A percentile compares a stretch with the other conserved stretches of the same genome.
These are phyloP conservation scores for Coniferiporia weirii DNA, from an alignment of 1,284 basidiomycete genomes.

Conservation along the genomic window DNA sequence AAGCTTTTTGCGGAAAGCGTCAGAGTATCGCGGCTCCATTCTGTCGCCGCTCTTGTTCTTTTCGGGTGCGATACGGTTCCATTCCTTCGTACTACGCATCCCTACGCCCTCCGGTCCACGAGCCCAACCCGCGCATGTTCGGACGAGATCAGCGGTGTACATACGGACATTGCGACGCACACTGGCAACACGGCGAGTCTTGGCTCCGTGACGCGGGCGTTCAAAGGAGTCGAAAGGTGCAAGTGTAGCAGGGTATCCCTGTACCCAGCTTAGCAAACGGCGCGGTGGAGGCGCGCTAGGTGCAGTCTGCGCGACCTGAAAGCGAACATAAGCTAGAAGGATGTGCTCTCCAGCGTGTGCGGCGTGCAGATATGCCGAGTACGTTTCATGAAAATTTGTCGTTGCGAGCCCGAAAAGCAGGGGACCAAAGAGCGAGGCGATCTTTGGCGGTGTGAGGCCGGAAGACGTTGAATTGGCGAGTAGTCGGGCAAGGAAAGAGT, in stretches of 20 bases:
- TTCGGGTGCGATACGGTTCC: conserved; percentile 60
- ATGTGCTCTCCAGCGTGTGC: conserved; percentile 86
- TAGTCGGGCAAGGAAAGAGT: conserved; percentile 73
- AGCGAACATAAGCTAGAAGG: conserved; percentile 78
- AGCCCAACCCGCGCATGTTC: conserved; percentile 69
- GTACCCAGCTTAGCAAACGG: conserved; percentile 80
- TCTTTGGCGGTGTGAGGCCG: conserved; percentile 77
- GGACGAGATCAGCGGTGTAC: conserved; percentile 77
- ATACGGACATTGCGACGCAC: conserved; percentile 76
- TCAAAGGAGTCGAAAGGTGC: conserved; percentile 28
- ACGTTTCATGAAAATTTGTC: conserved; percentile 70
- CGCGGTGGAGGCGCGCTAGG: conserved; percentile 64
- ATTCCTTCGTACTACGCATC: conserved; percentile 47
- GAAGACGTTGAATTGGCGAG: conserved; percentile 76
- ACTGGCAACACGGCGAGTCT: conserved; percentile 64
- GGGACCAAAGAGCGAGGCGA: conserved; percentile 86
- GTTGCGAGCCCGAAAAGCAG: conserved; percentile 69
- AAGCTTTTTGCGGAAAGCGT: conserved; percentile 68
- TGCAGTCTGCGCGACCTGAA: conserved; percentile 58
- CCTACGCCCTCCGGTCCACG: conserved; percentile 28
- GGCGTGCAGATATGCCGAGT: conserved; percentile 74
- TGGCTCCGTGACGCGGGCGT: conserved; percentile 63
- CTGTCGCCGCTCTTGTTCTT: conserved; percentile 32
- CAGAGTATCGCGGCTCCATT: conserved; percentile 54
- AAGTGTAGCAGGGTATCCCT: conserved; percentile 73